phyloP scores from a whole-genome alignment of 208 protist genomes.

The Trypanosoma congolense region DNA sequence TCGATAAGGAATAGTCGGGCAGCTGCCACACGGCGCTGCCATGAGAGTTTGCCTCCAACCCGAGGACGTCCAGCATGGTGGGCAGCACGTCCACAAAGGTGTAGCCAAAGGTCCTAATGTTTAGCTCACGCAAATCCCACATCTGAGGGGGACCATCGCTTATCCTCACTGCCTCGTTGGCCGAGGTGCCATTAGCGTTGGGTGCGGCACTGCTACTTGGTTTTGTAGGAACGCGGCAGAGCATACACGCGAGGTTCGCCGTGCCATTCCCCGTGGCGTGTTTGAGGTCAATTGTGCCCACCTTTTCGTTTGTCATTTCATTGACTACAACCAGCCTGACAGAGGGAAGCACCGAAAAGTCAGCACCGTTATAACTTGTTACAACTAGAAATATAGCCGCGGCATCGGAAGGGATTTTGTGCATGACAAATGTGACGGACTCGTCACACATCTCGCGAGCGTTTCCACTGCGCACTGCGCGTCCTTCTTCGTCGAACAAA shows the following conservation, averaged over 20 bases:
- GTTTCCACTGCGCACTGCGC: background rate
- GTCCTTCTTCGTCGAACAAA: constrained; percentile 21
- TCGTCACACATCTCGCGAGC: constrained; percentile 65
- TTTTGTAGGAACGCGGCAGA: constrained; percentile 40
- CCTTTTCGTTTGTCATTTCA: constrained; percentile 53
- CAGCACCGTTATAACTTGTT: constrained; percentile 70
- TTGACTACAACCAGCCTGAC: constrained; percentile 56
- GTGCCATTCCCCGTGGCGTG: constrained; percentile 50
- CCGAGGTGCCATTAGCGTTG: too few species aligned
- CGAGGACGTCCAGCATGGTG: constrained; percentile 63
- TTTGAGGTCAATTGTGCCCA: constrained; percentile 58
- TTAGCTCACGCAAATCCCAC: constrained; percentile 79
- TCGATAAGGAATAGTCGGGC: constrained; percentile 63
- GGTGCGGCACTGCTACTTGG: background rate
- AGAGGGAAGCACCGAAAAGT: constrained; percentile 44
- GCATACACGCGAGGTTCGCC: constrained; percentile 60
- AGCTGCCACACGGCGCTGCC: constrained; percentile 43
- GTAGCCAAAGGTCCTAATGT: constrained; percentile 70
- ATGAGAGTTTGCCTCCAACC: constrained; percentile 35
- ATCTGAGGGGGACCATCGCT: constrained; percentile 5
- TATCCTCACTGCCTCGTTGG: background rate
- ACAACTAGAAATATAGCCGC: constrained; percentile 70
- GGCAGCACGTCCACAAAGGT: constrained; percentile 80
- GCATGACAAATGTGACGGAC: constrained; percentile 69
- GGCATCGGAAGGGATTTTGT: constrained; percentile 60